Conservation (phyloP, 768 basidiomycete genomes). For the Suillus luteus region DNA sequence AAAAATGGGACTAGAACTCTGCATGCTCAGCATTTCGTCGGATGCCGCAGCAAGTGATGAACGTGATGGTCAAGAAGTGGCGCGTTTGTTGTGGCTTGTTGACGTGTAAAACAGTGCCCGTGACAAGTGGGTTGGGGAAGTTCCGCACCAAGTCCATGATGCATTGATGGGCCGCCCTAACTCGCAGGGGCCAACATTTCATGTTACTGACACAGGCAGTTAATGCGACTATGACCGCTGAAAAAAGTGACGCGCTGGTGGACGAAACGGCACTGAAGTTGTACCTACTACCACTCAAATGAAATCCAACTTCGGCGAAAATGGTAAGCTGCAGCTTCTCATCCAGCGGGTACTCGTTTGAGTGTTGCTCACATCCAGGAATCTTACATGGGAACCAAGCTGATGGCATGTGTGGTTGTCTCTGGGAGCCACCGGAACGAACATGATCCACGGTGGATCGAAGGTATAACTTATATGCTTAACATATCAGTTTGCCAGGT, state of each 20-base stretch:
- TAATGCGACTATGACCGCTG: not conserved
- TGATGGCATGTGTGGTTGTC: too few relatives aligned
- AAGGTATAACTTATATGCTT: not conserved
- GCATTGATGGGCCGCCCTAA: not conserved
- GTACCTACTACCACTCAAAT: not conserved
- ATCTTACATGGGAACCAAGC: not conserved
- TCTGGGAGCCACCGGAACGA: not conserved
- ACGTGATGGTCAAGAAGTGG: constrained; percentile 13
- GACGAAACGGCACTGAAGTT: not conserved
- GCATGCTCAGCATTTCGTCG: constrained; percentile 19
- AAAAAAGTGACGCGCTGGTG: not conserved
- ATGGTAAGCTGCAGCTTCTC: not conserved
- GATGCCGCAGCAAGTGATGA: constrained; percentile 2
- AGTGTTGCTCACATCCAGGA: not conserved
- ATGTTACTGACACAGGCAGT: not conserved
- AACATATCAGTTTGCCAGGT: not conserved
- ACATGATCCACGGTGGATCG: not conserved
- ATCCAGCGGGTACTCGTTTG: not conserved
- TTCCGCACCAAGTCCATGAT: not conserved
- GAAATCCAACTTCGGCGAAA: not conserved
- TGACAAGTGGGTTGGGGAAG: too few relatives aligned
- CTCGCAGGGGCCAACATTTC: not conserved
- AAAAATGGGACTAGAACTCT: constrained; percentile 34
- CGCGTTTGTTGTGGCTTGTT: constrained; percentile 28
- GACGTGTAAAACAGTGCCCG: constrained; percentile 21